These are phyloP conservation scores for Leptographium lundbergii DNA, from an alignment of 2,329 filamentous ascomycete genomes.

Conservation along the genomic window DNA sequence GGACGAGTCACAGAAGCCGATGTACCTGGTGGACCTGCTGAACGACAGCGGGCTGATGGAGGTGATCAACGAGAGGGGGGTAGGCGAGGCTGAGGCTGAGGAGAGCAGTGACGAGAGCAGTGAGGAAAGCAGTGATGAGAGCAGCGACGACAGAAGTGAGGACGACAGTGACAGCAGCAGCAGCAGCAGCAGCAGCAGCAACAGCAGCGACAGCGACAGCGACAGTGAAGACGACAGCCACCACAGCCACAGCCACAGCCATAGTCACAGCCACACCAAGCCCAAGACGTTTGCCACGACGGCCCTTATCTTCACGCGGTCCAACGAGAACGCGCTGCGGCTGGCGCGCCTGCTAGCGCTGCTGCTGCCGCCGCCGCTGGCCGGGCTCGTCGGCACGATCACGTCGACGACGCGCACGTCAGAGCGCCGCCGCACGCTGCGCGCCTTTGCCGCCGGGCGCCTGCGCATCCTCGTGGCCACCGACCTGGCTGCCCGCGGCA, in stretches of 20 bases:
- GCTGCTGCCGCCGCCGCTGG: slow-evolving; percentile 44
- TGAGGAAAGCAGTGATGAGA: slow-evolving; percentile 8
- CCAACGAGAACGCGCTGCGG: slow-evolving; percentile 77
- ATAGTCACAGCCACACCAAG: not conserved
- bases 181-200: slow-evolving; percentile 12
- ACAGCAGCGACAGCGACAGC: slow-evolving; percentile 13
- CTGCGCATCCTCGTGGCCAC: slow-evolving; percentile 74
- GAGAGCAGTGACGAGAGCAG: not conserved
- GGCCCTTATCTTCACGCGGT: slow-evolving; percentile 78
- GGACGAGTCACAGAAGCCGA: slow-evolving; percentile 60
- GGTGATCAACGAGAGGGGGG: not conserved
- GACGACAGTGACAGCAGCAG: slow-evolving; percentile 7
- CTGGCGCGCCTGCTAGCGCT: slow-evolving; percentile 67
- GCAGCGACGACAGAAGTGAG: not conserved
- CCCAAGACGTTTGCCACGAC: slow-evolving; percentile 21
- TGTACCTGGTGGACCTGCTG: slow-evolving; percentile 74
- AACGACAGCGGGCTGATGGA: slow-evolving; percentile 35
- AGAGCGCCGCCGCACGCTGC: slow-evolving; percentile 52
- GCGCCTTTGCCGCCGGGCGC: slow-evolving; percentile 46
- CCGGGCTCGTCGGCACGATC: slow-evolving; percentile 51
- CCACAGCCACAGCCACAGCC: not conserved
- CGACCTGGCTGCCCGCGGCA: slow-evolving; percentile 82
- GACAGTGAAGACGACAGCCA: slow-evolving; percentile 2
- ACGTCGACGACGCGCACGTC: slow-evolving; percentile 68
- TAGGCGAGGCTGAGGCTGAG: not conserved